Evolutionary conservation across 129 eudicot genomes (phyloP).

Genomic region (Kitagawia praeruptora): DNA sequence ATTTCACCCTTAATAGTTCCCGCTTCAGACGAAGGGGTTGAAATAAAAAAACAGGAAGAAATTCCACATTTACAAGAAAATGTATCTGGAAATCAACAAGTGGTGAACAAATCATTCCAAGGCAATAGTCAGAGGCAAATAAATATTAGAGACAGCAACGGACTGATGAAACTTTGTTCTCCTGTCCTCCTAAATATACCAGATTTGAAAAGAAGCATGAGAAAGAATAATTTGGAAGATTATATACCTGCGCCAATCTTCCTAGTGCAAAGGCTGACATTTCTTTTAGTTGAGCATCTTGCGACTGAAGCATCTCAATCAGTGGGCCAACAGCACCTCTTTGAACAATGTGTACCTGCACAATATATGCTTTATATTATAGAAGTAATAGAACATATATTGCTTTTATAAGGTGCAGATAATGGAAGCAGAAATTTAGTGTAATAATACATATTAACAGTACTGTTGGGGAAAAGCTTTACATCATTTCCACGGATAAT

Average conservation of each 20-base stretch:
- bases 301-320: constrained; percentile 73
- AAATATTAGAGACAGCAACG: neutral
- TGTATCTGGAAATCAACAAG: neutral
- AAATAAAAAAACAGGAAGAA: neutral
- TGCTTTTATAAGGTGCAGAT: neutral
- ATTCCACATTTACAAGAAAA: neutral
- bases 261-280: constrained; percentile 99
- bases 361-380: neutral
- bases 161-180: neutral
- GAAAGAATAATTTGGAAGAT: neutral
- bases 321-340: constrained; percentile 93
- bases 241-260: constrained; percentile 81
- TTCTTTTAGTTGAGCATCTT: constrained; percentile 73
- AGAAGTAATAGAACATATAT: neutral
- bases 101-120: neutral
- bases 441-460: neutral
- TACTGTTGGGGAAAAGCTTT: neutral
- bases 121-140: neutral
- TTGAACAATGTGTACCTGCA: constrained; percentile 94
- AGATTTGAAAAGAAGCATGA: neutral
- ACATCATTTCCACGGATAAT: neutral
- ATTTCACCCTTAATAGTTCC: neutral
- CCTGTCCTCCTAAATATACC: neutral
- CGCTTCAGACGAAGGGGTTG: neutral
- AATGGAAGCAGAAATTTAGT: neutral